phyloP scores from a whole-genome alignment of 2,329 filamentous ascomycete genomes.

The Hypoxylon sp. region DNA sequence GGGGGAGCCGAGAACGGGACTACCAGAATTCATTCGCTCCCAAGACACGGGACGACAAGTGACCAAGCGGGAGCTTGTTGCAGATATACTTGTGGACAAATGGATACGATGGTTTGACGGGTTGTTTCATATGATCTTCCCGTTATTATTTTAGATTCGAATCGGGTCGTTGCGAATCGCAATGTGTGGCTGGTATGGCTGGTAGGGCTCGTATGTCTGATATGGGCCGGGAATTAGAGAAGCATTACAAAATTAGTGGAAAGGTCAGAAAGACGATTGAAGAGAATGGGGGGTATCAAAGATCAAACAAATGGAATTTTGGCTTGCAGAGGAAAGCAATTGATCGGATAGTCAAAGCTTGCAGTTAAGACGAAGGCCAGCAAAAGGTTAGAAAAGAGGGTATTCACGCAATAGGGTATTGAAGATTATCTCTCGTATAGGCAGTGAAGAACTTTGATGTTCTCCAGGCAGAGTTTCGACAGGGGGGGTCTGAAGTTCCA shows the following conservation, averaged over 20 bases:
- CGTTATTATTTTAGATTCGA: constrained; percentile 25
- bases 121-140: constrained; percentile 27
- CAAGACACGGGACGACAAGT: constrained; percentile 16
- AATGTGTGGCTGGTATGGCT: constrained; percentile 15
- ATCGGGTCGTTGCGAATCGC: constrained; percentile 35
- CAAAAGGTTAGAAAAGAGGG: constrained; percentile 42
- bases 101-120: constrained; percentile 14
- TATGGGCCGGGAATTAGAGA: constrained; percentile 18
- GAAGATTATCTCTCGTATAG: constrained; percentile 39
- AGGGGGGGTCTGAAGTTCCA: constrained; percentile 12
- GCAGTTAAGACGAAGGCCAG: constrained; percentile 36
- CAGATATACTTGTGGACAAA: constrained; percentile 16
- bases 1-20: constrained; percentile 12
- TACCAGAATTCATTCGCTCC: constrained; percentile 18
- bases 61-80: constrained; percentile 22
- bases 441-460: constrained; percentile 42
- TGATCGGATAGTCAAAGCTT: constrained; percentile 35
- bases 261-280: constrained; percentile 26
- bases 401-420: constrained; percentile 44
- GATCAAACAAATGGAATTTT: constrained; percentile 40
- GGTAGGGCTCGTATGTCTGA: constrained; percentile 1
- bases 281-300: constrained; percentile 43
- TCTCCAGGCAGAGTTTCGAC: constrained; percentile 19
- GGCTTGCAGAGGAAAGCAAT: constrained; percentile 35
- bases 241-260: constrained; percentile 27